phyloP scores from a whole-genome alignment of 306 rosid genomes.

The Begonia peltatifolia region DNA sequence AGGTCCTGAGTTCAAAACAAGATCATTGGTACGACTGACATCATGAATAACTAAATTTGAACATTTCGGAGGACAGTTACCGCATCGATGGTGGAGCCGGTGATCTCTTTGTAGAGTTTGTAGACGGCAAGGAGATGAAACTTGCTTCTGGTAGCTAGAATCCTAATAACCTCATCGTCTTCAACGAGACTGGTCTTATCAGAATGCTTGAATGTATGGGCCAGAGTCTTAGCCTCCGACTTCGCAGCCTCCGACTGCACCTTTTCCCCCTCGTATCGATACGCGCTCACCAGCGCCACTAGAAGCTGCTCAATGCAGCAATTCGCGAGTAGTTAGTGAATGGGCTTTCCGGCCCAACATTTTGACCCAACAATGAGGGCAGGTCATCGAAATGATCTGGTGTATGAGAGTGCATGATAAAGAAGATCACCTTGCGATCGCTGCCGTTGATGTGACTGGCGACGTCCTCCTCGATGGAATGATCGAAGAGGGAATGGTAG shows the following conservation, averaged over 20 bases:
- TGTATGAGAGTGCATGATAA: neutral
- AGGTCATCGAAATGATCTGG: neutral
- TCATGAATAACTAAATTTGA: neutral
- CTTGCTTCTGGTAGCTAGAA: conserved; percentile 78
- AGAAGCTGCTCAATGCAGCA: conserved; percentile 34
- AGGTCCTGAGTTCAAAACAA: conserved; percentile 39
- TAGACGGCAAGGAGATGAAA: conserved; percentile 39
- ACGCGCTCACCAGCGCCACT: conserved; percentile 77
- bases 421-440: conserved; percentile 40
- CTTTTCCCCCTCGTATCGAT: conserved; percentile 82
- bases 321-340: neutral
- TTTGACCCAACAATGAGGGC: too few species aligned
- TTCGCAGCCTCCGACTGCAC: conserved; percentile 46
- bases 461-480: conserved; percentile 87
- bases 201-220: conserved; percentile 33
- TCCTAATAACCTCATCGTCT: conserved; percentile 59
- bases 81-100: conserved; percentile 54
- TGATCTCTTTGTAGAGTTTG: conserved; percentile 52
- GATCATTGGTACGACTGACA: too few species aligned
- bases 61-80: conserved; percentile 17
- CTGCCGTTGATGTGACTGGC: conserved; percentile 39
- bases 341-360: neutral
- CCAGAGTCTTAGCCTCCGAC: conserved; percentile 49
- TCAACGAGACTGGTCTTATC: conserved; percentile 28
- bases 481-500: conserved; percentile 86